Conservation (phyloP, 306 rosid genomes). For the Echinosophora koreensis region DNA sequence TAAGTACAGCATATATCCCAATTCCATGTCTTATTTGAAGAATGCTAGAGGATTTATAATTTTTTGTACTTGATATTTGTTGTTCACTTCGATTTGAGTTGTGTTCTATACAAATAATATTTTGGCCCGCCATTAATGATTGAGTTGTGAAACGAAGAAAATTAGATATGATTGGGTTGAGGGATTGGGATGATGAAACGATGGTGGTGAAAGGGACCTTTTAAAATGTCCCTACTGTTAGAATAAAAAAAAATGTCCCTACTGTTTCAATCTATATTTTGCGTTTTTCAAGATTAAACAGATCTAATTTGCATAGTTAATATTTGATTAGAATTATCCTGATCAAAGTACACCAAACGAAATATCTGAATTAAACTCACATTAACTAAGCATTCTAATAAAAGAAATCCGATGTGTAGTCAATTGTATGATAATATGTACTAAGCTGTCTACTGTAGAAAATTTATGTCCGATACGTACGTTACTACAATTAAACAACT, state of each 20-base stretch:
- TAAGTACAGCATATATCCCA: no score
- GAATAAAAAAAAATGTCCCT: no score
- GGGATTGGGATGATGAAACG: constrained; percentile 12
- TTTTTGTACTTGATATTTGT: background rate
- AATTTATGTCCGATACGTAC: background rate
- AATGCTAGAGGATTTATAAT: background rate
- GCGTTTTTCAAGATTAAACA: background rate
- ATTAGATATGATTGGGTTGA: constrained; percentile 28
- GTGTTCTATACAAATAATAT: background rate
- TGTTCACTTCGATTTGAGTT: background rate
- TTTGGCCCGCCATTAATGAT: constrained; percentile 11
- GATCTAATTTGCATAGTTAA: background rate
- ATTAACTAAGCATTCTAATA: background rate
- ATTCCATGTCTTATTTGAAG: no score
- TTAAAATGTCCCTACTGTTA: background rate
- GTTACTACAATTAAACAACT: background rate
- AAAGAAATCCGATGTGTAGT: background rate
- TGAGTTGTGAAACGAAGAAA: constrained; percentile 7
- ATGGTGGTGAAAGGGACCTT: background rate
- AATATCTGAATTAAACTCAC: background rate
- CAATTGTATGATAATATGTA: background rate
- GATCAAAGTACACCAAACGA: background rate
- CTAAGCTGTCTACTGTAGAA: background rate
- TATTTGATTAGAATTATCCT: background rate
- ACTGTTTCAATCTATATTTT: background rate